Base-by-base conservation (phyloP, 345 rosid genomes). In the Lumnitzera littorea region DNA sequence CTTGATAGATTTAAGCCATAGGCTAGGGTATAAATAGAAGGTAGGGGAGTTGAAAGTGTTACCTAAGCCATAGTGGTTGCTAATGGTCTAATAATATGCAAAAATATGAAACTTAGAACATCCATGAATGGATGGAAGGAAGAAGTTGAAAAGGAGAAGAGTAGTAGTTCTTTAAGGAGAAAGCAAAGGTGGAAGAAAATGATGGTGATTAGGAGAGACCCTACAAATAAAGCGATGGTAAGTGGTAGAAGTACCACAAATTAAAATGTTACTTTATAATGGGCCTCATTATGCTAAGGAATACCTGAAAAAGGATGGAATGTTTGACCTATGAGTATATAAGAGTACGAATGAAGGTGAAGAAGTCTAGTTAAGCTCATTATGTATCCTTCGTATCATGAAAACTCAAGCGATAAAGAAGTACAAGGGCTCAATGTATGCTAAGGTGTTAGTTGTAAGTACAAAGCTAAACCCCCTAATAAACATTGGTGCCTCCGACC, bases 41-140 rank as follows among this genome's bases (percentile, higher is more conserved):
- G 60, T 14, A 24, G 60, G 12, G 55, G 67, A 20, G 55, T 57
- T 5, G 49, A 64, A 20, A 20, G 20, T 20, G 15, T 64, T 24
- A 20, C 14, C 47, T 47, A n/a, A 36, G 56, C 50, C 62, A 31
- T 48, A 14, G 7, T 56, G 2, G 23, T 20, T 15, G 56, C 50
- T 0, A 56, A 50, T 20, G 23, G 8, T 23, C 23, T 48, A 13
- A 50, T 29, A 10, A 24, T 31, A 11, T 36, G 15, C 43, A 14
- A 48, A 24, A 43, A n/a, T 51, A n/a, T 47, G 23, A 16, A 15
- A 16, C 14, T 5, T 48, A 53, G 10, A 27, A 16, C 41, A 27
- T 43, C 24, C 20, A 41, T 52, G 20, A 20, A 20, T 20, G 20
- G 20, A 20, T 20, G 20, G 20, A 20, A 20, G 20, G 20, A 20